Evolutionary conservation across 2,329 filamentous ascomycete genomes (phyloP), one percentile per base, ranked within the genome.

Genomic region (Ceratocystis huliohia): DNA sequence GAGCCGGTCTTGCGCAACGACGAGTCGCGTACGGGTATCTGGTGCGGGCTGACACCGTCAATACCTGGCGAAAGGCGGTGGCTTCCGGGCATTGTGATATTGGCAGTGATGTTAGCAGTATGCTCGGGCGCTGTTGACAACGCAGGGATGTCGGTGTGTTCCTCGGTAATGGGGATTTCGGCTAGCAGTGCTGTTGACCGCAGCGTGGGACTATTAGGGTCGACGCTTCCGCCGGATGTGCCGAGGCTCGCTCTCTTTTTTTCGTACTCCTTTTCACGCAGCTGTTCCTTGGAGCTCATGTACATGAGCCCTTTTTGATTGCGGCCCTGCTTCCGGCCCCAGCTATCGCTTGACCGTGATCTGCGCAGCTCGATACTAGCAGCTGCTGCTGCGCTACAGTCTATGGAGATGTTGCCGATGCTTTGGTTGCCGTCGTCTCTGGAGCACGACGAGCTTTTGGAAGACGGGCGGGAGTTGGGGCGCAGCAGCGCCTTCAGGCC

Each of bases 211-310:
- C 81, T 79, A 0, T 78, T 76, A 7, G 76, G 74, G 15, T 77
- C 78, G 3, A 74, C 70, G 1, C 75, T 53, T 57, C 75, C 75
- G 62, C 75, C 76, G 28, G 74, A 73, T 46, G 76, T 71, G 61
- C 77, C 76, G 68, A 76, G 70, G 70, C 76, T 80, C n/a, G 76
- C 71, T 50, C 84, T 80, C 71, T 83, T 87, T 70, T 82, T 81
- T 69, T 88, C 85, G 3, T 76, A 76, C 69, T 88, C 85, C 69
- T 80, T 84, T 64, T 85, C 83, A 59, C 82, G 80, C 59, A 89
- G 75, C 37, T 81, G 80, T 73, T 90, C 87, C 72, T 83, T 86
- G 59, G 87, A 89, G 75, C 81, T 85, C 85, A 88, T 89, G 72
- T 89, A 88, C 81, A 86, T 85, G 71, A 89, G 75, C 2, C 85